Evolutionary conservation across 257 asterid genomes (phyloP).

Genomic region (Plantago major): DNA sequence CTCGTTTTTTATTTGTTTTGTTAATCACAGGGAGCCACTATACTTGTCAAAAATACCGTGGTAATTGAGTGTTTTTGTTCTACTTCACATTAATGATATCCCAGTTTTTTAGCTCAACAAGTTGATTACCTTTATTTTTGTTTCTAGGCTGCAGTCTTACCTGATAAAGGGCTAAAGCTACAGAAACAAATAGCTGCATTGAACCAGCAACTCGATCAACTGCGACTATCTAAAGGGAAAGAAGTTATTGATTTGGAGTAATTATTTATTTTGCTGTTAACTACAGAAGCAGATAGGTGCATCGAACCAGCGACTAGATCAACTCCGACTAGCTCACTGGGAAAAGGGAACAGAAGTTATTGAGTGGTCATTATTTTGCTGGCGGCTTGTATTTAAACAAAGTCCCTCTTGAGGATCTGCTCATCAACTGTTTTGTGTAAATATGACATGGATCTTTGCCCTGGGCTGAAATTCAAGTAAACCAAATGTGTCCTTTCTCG

Average conservation of each 20-base stretch:
- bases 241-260: constrained; percentile 33
- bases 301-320: too few relatives aligned
- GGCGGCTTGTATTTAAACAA: too few relatives aligned
- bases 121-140: constrained; percentile 1
- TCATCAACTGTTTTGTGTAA: neutral
- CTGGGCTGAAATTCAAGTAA: too few relatives aligned
- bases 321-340: too few relatives aligned
- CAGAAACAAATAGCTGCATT: constrained; percentile 50
- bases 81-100: neutral
- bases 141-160: constrained; percentile 47
- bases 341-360: too few relatives aligned
- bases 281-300: too few relatives aligned
- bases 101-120: neutral
- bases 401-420: neutral
- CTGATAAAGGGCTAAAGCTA: constrained; percentile 61
- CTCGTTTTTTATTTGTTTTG: neutral
- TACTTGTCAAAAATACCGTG: too few relatives aligned
- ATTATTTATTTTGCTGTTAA: neutral
- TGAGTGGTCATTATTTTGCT: too few relatives aligned
- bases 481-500: too few relatives aligned
- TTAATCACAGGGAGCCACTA: too few relatives aligned
- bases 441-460: neutral
- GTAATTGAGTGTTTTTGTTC: neutral
- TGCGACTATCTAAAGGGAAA: constrained; percentile 27
- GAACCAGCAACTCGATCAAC: constrained; percentile 40